phyloP scores from a whole-genome alignment of 2,329 filamentous ascomycete species.

The Pseudogymnoascus sp. region DNA sequence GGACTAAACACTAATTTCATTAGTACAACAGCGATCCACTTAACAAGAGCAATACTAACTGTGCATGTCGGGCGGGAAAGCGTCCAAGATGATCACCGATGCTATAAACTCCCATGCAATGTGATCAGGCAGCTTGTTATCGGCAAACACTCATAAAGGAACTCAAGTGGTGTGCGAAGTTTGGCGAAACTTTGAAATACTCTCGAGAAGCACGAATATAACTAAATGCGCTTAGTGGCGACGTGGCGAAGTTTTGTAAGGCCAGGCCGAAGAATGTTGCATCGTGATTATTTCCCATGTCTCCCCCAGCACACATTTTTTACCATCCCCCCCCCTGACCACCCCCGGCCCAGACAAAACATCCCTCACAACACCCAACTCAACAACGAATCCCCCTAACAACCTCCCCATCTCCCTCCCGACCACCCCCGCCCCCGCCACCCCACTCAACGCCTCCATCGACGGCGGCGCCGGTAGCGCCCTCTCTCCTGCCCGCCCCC shows the following conservation, averaged over 20 bases:
- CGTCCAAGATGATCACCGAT: slow-evolving; percentile 18
- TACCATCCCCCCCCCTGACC: too few species aligned
- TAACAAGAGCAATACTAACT: slow-evolving; percentile 12
- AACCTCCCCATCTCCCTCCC: too few species aligned
- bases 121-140: slow-evolving; percentile 12
- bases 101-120: slow-evolving; percentile 15
- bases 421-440: too few species aligned
- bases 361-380: too few species aligned
- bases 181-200: slow-evolving; percentile 8
- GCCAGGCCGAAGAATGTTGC: too few species aligned
- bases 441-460: too few species aligned
- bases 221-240: slow-evolving; percentile 12
- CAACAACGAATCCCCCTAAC: too few species aligned
- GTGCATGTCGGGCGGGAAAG: slow-evolving; percentile 19
- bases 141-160: slow-evolving; percentile 11
- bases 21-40: not conserved
- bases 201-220: slow-evolving; percentile 15
- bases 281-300: too few species aligned
- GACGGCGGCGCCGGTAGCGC: too few species aligned
- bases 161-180: slow-evolving; percentile 14
- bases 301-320: too few species aligned
- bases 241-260: slow-evolving; percentile 11
- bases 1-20: slow-evolving; percentile 13
- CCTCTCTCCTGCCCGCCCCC: too few species aligned
- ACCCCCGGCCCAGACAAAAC: too few species aligned